These are phyloP conservation scores for Primulina tabacum DNA, from an alignment of 257 asterid species.

Conservation along the genomic window DNA sequence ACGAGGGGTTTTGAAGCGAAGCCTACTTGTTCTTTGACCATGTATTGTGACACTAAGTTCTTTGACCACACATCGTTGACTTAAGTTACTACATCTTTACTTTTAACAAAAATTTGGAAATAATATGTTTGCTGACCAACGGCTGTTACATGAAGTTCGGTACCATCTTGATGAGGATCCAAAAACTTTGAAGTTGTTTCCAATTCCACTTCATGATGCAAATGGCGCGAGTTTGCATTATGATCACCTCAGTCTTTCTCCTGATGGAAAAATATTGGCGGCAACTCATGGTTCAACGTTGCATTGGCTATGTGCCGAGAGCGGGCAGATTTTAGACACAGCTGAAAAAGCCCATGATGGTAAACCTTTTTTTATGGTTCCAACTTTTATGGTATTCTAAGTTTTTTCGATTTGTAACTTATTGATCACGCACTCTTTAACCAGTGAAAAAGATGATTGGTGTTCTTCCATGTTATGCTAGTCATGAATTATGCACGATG, in stretches of 20 bases:
- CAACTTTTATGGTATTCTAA: conserved; percentile 1
- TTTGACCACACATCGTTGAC: background rate
- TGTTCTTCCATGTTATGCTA: background rate
- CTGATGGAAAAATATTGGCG: conserved; percentile 86
- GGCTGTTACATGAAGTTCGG: background rate
- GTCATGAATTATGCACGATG: too few species aligned
- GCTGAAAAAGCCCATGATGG: conserved; percentile 98
- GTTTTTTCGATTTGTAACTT: background rate
- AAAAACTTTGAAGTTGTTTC: background rate
- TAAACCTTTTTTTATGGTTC: conserved; percentile 30
- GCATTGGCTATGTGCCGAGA: conserved; percentile 49
- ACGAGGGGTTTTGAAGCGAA: background rate
- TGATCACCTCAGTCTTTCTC: conserved; percentile 81
- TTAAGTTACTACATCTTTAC: background rate
- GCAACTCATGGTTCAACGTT: conserved; percentile 83
- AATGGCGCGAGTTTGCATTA: conserved; percentile 72
- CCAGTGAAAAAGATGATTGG: background rate
- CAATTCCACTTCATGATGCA: conserved; percentile 59
- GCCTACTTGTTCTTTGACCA: background rate
- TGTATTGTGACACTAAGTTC: background rate
- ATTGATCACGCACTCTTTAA: background rate
- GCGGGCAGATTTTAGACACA: conserved; percentile 85
- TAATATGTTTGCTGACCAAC: background rate
- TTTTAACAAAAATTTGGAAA: too few species aligned
- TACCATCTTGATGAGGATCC: conserved; percentile 1